Evolutionary conservation across 108 stramenopile genomes (phyloP), one percentile per base, ranked within the genome.

Genomic region (Fragilariopsis cylindrus): DNA sequence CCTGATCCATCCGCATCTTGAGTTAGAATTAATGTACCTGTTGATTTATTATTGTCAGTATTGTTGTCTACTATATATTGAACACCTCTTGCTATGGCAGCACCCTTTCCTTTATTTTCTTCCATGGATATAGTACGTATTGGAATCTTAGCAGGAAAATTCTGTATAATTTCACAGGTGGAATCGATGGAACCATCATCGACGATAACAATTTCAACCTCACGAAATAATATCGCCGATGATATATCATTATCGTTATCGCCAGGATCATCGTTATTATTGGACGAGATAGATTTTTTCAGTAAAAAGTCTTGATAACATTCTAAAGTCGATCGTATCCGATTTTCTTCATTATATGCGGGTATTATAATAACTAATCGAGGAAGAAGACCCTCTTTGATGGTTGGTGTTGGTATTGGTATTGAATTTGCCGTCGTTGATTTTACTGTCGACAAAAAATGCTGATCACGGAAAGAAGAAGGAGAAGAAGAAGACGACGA

Each of bases 1-100:
- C 84, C 93, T 80, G 89, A 90, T 56, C 90, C 93, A 81, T 94
- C 93, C 7, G 93, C 90, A 89, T 94, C 93, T 47, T 87, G 87
- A 13, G 89, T 82, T 68, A 81, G 77, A 68, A 76, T 76, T 52
- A 77, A 81, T 16, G 45, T 65, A 53, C 9, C 64, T 70, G 67
- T 57, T 40, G 62, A 45, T 46, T 57, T 46, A 7, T 57, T 52
- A n/a, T 65, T 72, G 19, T n/a, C 65, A 21, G 53, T 18, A 49
- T 15, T 40, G 19, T 46, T 40, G 15, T 39, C 30, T 11, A 50
- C 4, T 48, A 83, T 75, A 56, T 84, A 73, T 19, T 72, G 42
- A 53, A 94, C 82, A 9, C 93, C 93, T 42, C 63, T 47, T 18
- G 84, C 79, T 41, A 94, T 75, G 7, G 93, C 93, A 1, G 88